phyloP scores from a whole-genome alignment of 331 rosid species.

The Acacia pycnantha region DNA sequence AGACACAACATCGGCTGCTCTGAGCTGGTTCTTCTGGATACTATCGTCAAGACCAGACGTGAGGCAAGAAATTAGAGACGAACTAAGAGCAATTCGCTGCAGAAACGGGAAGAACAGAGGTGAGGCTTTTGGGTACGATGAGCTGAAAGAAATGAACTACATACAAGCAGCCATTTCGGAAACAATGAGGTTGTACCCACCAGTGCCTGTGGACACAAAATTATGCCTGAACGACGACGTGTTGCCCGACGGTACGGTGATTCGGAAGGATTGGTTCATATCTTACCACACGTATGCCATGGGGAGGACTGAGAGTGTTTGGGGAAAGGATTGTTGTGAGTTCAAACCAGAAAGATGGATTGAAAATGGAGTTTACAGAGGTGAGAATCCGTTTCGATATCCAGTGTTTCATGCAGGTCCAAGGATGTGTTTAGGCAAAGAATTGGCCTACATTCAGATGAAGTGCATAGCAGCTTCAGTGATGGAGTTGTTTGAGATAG shows the following conservation, averaged over 20 bases:
- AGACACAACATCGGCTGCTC: conserved; percentile 67
- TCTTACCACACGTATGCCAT: conserved; percentile 63
- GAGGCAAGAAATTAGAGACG: conserved; percentile 30
- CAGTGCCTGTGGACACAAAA: conserved; percentile 54
- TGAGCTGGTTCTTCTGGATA: conserved; percentile 78
- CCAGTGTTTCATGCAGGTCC: conserved; percentile 79
- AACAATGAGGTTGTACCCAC: conserved; percentile 63
- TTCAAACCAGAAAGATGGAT: conserved; percentile 74
- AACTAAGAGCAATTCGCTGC: conserved; percentile 33
- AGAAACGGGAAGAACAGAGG: conserved; percentile 15
- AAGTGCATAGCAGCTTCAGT: conserved; percentile 66
- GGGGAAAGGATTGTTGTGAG: conserved; percentile 54
- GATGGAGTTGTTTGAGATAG: conserved; percentile 52
- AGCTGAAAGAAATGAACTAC: conserved; percentile 60
- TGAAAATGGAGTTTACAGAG: conserved; percentile 43
- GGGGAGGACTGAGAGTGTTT: conserved; percentile 75
- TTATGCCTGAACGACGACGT: conserved; percentile 48
- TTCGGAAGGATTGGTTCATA: conserved; percentile 52
- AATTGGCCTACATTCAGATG: conserved; percentile 81
- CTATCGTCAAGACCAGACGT: conserved; percentile 41
- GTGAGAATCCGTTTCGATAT: conserved; percentile 52
- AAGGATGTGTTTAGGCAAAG: conserved; percentile 69
- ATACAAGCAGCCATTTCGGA: conserved; percentile 73
- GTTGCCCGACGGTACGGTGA: conserved; percentile 59
- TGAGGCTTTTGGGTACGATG: conserved; percentile 37